These are phyloP conservation scores for Fraxinus ornus DNA, from an alignment of 305 asterid species.

Conservation along the genomic window DNA sequence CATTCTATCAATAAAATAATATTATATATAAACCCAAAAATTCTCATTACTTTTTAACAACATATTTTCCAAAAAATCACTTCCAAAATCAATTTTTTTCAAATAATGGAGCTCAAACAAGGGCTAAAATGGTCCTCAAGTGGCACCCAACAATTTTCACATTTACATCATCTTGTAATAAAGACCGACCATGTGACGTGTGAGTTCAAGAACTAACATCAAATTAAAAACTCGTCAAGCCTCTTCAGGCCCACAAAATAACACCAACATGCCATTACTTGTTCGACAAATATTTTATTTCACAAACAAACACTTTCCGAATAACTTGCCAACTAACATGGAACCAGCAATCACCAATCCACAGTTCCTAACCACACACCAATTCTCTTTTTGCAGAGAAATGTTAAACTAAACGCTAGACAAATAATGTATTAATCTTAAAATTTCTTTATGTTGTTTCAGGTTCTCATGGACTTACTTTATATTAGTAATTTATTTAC, in stretches of 20 bases:
- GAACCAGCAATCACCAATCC: not conserved
- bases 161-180: not conserved
- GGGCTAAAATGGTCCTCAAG: not conserved
- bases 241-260: not conserved
- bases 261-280: not conserved
- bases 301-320: not conserved
- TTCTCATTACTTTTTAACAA: too few relatives aligned
- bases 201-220: not conserved
- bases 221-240: not conserved
- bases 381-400: not conserved
- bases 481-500: not conserved
- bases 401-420: not conserved
- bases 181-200: not conserved
- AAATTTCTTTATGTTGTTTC: not conserved
- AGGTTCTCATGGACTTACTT: not conserved
- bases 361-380: not conserved
- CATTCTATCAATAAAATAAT: too few relatives aligned
- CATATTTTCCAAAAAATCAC: too few relatives aligned
- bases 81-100: not conserved
- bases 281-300: not conserved
- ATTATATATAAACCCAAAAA: too few relatives aligned
- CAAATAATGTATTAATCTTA: not conserved
- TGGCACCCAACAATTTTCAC: not conserved
- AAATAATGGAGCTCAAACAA: not conserved
- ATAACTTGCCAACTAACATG: not conserved